These are phyloP conservation scores for Citrus mangshanensis DNA, from an alignment of 345 rosid species.

Conservation along the genomic window DNA sequence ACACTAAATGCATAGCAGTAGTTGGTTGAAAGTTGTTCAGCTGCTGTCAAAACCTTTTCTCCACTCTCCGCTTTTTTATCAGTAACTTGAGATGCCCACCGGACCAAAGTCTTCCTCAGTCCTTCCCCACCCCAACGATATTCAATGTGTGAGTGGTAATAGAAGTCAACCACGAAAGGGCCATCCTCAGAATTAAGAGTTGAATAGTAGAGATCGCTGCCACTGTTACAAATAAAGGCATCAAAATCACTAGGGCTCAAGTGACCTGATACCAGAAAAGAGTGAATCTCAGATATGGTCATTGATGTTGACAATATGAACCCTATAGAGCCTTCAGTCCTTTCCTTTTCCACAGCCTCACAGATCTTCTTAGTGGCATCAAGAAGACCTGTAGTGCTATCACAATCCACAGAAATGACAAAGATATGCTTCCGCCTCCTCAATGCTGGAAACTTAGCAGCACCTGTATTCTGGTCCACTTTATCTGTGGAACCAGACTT, in stretches of 20 bases:
- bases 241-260: constrained; percentile 81
- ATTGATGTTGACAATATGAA: constrained; percentile 83
- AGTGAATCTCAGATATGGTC: constrained; percentile 77
- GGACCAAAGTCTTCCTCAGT: constrained; percentile 83
- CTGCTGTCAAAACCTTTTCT: constrained; percentile 56
- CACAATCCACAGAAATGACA: constrained; percentile 83
- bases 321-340: constrained; percentile 77
- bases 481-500: constrained; percentile 59
- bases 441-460: constrained; percentile 72
- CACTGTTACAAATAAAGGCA: constrained; percentile 93
- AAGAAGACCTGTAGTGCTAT: constrained; percentile 43
- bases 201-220: constrained; percentile 92
- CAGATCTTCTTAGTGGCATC: constrained; percentile 59
- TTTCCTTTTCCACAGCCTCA: constrained; percentile 77
- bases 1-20: constrained; percentile 81
- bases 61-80: constrained; percentile 48
- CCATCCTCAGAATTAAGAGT: constrained; percentile 58
- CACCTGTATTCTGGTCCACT: constrained; percentile 48
- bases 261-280: constrained; percentile 64
- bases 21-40: constrained; percentile 84
- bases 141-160: constrained; percentile 94
- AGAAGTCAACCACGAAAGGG: constrained; percentile 76
- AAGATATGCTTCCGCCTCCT: constrained; percentile 77
- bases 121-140: constrained; percentile 99
- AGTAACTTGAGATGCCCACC: constrained; percentile 69